phyloP scores from a whole-genome alignment of 2,329 filamentous ascomycete species.

The Fusarium sp. region DNA sequence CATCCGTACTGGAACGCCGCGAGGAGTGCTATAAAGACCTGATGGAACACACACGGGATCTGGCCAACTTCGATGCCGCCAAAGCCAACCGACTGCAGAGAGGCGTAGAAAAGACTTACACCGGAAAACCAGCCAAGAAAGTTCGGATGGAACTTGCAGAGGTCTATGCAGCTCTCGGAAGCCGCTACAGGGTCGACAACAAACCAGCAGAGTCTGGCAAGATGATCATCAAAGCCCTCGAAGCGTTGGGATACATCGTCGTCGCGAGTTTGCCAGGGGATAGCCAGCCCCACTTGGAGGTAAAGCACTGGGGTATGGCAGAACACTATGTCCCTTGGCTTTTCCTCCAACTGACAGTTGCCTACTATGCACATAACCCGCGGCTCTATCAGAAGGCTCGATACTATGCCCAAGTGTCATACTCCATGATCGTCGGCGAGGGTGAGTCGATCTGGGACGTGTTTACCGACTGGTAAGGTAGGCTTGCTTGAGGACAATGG shows the following conservation, averaged over 20 bases:
- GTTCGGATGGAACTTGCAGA: constrained; percentile 1
- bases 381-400: not conserved
- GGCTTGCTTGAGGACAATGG: no score
- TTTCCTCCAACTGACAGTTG: not conserved
- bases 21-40: constrained; percentile 25
- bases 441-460: not conserved
- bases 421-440: constrained; percentile 1
- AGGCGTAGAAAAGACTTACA: constrained; percentile 44
- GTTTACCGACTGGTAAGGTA: not conserved
- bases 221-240: constrained; percentile 5
- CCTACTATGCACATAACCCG: not conserved
- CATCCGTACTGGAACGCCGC: constrained; percentile 28
- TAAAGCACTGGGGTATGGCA: constrained; percentile 1
- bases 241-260: constrained; percentile 2
- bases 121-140: not conserved
- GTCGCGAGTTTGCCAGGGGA: constrained; percentile 1
- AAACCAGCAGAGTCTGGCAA: not conserved
- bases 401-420: not conserved
- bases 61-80: not conserved
- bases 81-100: constrained; percentile 35
- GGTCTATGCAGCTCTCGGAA: not conserved
- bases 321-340: not conserved
- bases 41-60: not conserved
- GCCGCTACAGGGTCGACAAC: not conserved
- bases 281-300: not conserved